Evolutionary conservation across 2,329 filamentous ascomycete species (phyloP).

Genomic region (Botrytis hyacinthi): DNA sequence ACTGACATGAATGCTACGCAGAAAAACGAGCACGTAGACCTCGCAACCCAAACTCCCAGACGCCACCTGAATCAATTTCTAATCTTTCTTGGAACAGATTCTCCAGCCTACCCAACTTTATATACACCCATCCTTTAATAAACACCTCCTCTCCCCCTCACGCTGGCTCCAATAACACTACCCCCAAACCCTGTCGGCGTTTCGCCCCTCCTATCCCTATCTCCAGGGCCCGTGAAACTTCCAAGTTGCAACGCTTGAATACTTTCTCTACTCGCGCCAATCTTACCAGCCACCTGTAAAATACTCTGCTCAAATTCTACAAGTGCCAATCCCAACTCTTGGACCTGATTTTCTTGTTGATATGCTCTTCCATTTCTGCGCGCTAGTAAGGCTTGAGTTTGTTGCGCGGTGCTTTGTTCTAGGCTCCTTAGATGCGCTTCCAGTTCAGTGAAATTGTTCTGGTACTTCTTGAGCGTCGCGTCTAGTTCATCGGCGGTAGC

Average conservation of each 20-base stretch:
- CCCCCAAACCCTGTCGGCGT: background rate
- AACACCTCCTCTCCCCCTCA: constrained; percentile 10
- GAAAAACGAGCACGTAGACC: background rate
- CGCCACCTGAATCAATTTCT: constrained; percentile 10
- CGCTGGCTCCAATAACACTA: background rate
- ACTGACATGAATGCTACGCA: background rate
- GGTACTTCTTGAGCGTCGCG: constrained; percentile 55
- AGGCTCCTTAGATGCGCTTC: constrained; percentile 63
- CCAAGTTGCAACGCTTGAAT: constrained; percentile 58
- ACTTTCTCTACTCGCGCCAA: constrained; percentile 59
- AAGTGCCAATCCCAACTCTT: constrained; percentile 57
- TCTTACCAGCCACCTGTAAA: constrained; percentile 58
- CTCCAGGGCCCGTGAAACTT: constrained; percentile 26
- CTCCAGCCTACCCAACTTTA: background rate
- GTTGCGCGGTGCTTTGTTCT: constrained; percentile 58
- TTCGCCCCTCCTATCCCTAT: constrained; percentile 3
- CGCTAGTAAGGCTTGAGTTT: constrained; percentile 54
- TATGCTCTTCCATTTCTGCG: constrained; percentile 42
- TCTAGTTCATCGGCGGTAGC: constrained; percentile 61
- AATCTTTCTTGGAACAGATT: background rate
- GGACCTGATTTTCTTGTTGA: constrained; percentile 46
- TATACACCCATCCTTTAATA: constrained; percentile 8
- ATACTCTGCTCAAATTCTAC: constrained; percentile 65
- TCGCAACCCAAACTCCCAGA: constrained; percentile 3
- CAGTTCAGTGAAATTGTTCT: constrained; percentile 60